Evolutionary conservation across 495 filamentous ascomycete species (phyloP), one percentile per base, ranked within the genome.

Genomic region (Melanomma pulvis-pyrius): DNA sequence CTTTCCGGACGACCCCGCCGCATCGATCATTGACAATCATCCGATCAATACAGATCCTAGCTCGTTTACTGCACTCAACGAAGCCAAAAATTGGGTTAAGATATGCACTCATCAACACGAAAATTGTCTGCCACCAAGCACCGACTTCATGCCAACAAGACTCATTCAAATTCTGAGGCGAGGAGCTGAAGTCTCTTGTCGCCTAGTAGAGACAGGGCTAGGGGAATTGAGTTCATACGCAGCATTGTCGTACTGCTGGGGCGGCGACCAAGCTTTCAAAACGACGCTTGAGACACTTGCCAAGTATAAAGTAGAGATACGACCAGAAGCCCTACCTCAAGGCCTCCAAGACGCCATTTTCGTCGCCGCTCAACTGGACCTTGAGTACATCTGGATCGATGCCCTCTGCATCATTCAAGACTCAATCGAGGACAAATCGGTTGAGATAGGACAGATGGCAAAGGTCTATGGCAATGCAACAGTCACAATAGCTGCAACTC

Each of bases 371-470:
- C 30, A 36, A 24, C 46, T 63, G 0, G 59, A 29, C 6, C 13
- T 54, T 8, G 2, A 24, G 28, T 63, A 63, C n/a, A 63, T 63
- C 4, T 63, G 59, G 59, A 63, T 63, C 17, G 59, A 63, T 53
- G 46, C 59, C 4, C 47, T 63, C 29, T 63, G 59, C 48, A 63
- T 63, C 17, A 39, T 63, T 24, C 59, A 63, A 25, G 29, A 63
- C 21, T 41, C 50, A 1, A 22, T 17, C 7, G 25, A 15, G 11
- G 59, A 63, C 17, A 22, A 41, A 12, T 11, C 29, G 1, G 25
- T 30, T 17, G 47, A 63, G 22, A 41, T 47, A 1, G 46, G n/a
- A 3, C 24, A 53, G 17, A 63, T 63, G 59, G 47, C 34, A 21
- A 22, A 28, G 3, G 28, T 63, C 3, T 63, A 63, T 48, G 47